phyloP scores from a whole-genome alignment of 306 rosid genomes.

The Glycine soja region DNA sequence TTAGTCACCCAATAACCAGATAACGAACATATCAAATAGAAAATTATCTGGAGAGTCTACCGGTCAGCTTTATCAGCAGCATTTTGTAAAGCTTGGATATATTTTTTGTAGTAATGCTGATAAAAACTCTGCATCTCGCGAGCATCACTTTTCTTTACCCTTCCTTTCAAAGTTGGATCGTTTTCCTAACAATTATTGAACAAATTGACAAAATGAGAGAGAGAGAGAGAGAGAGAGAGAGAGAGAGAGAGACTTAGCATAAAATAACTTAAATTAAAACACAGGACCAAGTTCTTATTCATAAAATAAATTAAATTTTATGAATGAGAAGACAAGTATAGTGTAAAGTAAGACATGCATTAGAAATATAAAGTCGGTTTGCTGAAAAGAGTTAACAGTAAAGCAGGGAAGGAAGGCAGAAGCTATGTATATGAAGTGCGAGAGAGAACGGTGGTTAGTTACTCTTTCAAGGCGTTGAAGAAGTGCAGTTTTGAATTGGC shows the following conservation, averaged over 20 bases:
- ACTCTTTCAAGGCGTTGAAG: conserved; percentile 98
- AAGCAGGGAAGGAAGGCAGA: too few relatives aligned
- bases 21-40: background rate
- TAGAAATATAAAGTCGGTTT: too few relatives aligned
- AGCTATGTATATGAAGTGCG: too few relatives aligned
- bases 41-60: conserved; percentile 49
- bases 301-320: too few relatives aligned
- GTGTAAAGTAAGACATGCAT: too few relatives aligned
- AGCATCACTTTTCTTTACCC: conserved; percentile 93
- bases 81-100: conserved; percentile 89
- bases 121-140: conserved; percentile 98
- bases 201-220: conserved; percentile 17
- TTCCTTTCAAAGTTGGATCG: conserved; percentile 95
- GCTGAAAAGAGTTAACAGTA: background rate
- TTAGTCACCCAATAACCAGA: conserved; percentile 18
- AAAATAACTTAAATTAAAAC: background rate
- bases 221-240: conserved; percentile 6
- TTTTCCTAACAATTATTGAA: conserved; percentile 67
- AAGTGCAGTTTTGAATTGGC: conserved; percentile 97
- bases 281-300: too few relatives aligned
- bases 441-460: too few relatives aligned
- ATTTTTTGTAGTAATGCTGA: conserved; percentile 89
- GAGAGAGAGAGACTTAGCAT: conserved; percentile 21
- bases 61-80: conserved; percentile 96
- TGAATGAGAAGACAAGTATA: too few relatives aligned